Conservation (phyloP, 1,284 basidiomycete species). For the Lignosus rhinocerotis region DNA sequence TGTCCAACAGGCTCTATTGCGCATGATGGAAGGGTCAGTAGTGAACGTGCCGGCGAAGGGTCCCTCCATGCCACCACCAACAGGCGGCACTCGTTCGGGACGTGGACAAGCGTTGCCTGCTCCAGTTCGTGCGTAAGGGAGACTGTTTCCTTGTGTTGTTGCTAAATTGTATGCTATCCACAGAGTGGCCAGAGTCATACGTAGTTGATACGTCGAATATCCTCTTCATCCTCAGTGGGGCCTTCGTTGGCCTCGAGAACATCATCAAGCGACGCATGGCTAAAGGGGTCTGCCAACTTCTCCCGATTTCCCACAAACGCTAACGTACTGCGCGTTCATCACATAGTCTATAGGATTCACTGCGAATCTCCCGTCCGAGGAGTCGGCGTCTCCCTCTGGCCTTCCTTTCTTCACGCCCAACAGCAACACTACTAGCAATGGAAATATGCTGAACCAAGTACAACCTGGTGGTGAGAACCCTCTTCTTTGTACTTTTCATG, state of each 20-base stretch:
- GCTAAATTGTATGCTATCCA: background rate
- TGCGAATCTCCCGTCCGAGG: conserved; percentile 55
- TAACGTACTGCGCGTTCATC: background rate
- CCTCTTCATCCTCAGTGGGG: conserved; percentile 89
- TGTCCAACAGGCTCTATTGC: conserved; percentile 89
- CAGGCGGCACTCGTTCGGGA: conserved; percentile 48
- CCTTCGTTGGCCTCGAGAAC: conserved; percentile 90
- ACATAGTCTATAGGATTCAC: conserved; percentile 86
- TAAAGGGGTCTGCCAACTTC: conserved; percentile 67
- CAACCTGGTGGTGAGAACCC: conserved; percentile 58
- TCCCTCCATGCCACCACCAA: conserved; percentile 46
- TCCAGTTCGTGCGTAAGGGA: conserved; percentile 15
- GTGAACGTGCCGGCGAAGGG: conserved; percentile 82
- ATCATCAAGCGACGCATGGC: conserved; percentile 78
- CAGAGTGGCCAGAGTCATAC: conserved; percentile 69
- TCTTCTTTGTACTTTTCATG: no score
- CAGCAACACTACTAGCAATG: conserved; percentile 38
- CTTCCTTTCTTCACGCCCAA: conserved; percentile 79
- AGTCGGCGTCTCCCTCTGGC: conserved; percentile 35
- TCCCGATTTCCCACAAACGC: background rate
- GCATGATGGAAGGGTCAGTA: conserved; percentile 91
- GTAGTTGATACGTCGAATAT: conserved; percentile 88
- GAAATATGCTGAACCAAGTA: conserved; percentile 61
- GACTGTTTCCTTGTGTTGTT: background rate
- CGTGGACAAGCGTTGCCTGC: conserved; percentile 26